Base-by-base conservation (phyloP, 306 rosid genomes). In the Bauhinia variegata region DNA sequence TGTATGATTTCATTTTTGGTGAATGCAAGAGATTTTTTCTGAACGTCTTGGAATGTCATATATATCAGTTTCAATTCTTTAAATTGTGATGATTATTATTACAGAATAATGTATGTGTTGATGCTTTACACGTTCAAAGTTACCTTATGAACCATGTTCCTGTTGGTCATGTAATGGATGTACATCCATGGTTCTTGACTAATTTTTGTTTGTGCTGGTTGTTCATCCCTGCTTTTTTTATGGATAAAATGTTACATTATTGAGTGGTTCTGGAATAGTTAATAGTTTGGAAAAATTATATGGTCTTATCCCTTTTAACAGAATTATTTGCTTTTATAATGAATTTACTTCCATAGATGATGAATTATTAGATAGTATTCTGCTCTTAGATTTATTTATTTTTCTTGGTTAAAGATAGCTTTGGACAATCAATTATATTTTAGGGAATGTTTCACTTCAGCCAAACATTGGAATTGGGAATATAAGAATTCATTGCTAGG, bases 31-130 rank as follows among this genome's bases (percentile, higher is more conserved):
- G 76, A n/a, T n/a, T n/a, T 64, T 78, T 65, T 59, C 78, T 64
- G 82, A 75, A 75, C 85, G 83, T 73, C 69, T 81, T 81, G 86
- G 79, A 74, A 81, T 83, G 68, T 77, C 83, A n/a, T n/a, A 36
- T 46, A 43, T 57, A 48, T 54, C 47, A 42, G 65, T 72, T 79
- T 61, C 18, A 14, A 65, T 60, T 52, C 50, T 55, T 72, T 74
- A 58, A 65, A 75, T 43, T 43, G 65, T 58, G 4, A 32, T 36
- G 63, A 8, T 65, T 76, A 74, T 57, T 74, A 52, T 37, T 38
- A 58, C 44, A 57, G 56, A 55, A 13, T 68, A 49, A 32, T 49
- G 72, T 62, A 71, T 77, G 64, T 56, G 34, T 36, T 78, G 63
- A 51, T 17, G 53, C 49, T 46, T 57, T 39, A 18, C 71, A 17